Percentiles rank a stretch among this genome's conserved stretches.
Evolutionary conservation across 331 rosid genomes (phyloP).

Genomic region (Dryas integrifolia): DNA sequence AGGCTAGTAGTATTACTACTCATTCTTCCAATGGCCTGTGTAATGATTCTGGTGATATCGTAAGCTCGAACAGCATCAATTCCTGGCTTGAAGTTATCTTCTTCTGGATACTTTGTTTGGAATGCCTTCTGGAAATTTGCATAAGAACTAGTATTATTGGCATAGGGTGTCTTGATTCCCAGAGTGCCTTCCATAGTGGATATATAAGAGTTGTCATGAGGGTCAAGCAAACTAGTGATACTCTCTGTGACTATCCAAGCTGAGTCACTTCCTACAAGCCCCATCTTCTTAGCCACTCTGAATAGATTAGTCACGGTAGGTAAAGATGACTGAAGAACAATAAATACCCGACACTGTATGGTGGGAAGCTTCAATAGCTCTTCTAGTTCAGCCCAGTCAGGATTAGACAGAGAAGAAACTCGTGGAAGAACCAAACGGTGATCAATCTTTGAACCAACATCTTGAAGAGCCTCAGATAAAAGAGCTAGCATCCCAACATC

Average conservation of each 20-base stretch:
- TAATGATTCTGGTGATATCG: slow-evolving; percentile 37
- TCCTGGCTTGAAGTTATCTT: slow-evolving; percentile 41
- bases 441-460: slow-evolving; percentile 26
- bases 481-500: slow-evolving; percentile 14
- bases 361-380: slow-evolving; percentile 20
- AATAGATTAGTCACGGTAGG: slow-evolving; percentile 14
- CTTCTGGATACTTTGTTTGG: slow-evolving; percentile 30
- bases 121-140: slow-evolving; percentile 34
- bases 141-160: slow-evolving; percentile 26
- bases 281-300: slow-evolving; percentile 24
- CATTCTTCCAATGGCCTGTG: slow-evolving; percentile 31
- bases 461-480: slow-evolving; percentile 12
- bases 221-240: slow-evolving; percentile 37
- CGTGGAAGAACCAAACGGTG: slow-evolving; percentile 20
- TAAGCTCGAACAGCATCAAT: slow-evolving; percentile 49
- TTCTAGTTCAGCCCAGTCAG: not conserved
- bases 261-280: slow-evolving; percentile 46
- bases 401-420: slow-evolving; percentile 15
- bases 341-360: slow-evolving; percentile 18
- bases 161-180: slow-evolving; percentile 48
- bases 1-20: slow-evolving; percentile 2
- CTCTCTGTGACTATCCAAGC: slow-evolving; percentile 52
- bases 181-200: slow-evolving; percentile 50
- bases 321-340: slow-evolving; percentile 21
- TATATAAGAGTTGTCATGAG: slow-evolving; percentile 25